Evolutionary conservation across 768 basidiomycete genomes (phyloP).

Genomic region (Russula sp.): DNA sequence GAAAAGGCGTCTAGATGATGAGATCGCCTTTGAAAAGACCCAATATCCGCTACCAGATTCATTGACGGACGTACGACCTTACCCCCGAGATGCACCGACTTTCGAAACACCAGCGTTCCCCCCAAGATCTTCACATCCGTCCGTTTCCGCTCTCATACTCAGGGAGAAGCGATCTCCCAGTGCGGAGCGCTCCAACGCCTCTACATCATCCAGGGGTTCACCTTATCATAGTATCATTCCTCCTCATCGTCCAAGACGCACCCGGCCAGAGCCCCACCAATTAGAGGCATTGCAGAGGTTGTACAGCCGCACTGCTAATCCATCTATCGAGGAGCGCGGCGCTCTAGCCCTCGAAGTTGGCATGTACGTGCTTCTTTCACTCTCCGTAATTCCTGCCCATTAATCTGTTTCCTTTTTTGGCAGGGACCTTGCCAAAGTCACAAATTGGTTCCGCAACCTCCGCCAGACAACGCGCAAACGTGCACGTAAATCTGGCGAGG

Average conservation of each 20-base stretch:
- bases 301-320: constrained; percentile 60
- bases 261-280: constrained; percentile 74
- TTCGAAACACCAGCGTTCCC: constrained; percentile 30
- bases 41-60: constrained; percentile 25
- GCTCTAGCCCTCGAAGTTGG: constrained; percentile 70
- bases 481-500: constrained; percentile 46
- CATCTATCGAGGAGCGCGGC: constrained; percentile 74
- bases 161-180: constrained; percentile 32
- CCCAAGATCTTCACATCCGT: constrained; percentile 38
- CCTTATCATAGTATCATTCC: constrained; percentile 41
- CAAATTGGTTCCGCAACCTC: constrained; percentile 85
- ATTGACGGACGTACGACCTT: constrained; percentile 23
- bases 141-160: constrained; percentile 33
- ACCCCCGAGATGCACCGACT: constrained; percentile 31
- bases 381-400: constrained; percentile 5
- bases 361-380: constrained; percentile 38
- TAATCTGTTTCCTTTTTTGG: constrained; percentile 25
- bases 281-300: constrained; percentile 69
- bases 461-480: constrained; percentile 77
- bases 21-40: constrained; percentile 33
- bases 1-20: constrained; percentile 64
- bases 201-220: constrained; percentile 36
- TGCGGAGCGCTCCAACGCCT: constrained; percentile 30
- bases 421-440: constrained; percentile 73
- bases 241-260: constrained; percentile 55